phyloP scores from a whole-genome alignment of 2,329 filamentous ascomycete species.

The Byssothecium circinans region DNA sequence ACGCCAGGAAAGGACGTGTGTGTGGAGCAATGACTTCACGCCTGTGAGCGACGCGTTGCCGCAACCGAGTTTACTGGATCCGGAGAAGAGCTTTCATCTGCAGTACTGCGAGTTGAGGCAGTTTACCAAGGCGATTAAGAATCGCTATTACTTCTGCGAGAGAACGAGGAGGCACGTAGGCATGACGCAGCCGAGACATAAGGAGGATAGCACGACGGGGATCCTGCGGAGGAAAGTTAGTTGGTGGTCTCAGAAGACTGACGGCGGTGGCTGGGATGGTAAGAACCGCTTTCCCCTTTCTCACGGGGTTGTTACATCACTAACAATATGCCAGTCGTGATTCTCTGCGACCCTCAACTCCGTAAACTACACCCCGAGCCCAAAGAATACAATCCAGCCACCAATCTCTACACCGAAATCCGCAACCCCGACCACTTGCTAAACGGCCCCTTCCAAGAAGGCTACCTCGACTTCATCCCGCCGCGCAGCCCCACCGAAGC shows the following conservation, averaged over 20 bases:
- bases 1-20: conserved; percentile 38
- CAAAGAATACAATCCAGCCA: conserved; percentile 13
- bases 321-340: conserved; percentile 22
- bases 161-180: conserved; percentile 36
- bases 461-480: conserved; percentile 36
- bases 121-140: conserved; percentile 31
- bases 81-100: conserved; percentile 30
- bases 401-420: conserved; percentile 3
- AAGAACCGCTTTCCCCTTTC: too few species aligned
- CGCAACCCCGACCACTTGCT: conserved; percentile 8
- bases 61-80: conserved; percentile 32
- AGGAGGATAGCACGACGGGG: conserved; percentile 28
- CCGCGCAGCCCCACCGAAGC: conserved; percentile 2
- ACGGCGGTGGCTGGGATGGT: conserved; percentile 37
- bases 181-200: conserved; percentile 31
- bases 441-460: conserved; percentile 33
- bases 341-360: conserved; percentile 38
- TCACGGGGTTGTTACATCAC: conserved; percentile 1
- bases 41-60: conserved; percentile 38
- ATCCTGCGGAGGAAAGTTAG: conserved; percentile 35
- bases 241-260: conserved; percentile 31
- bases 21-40: conserved; percentile 41
- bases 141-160: conserved; percentile 28
- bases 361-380: conserved; percentile 14
- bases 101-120: conserved; percentile 39